Evolutionary conservation across 148 eudicot species (phyloP), one percentile per base, ranked within the genome.

Genomic region (Beta vulgaris): DNA sequence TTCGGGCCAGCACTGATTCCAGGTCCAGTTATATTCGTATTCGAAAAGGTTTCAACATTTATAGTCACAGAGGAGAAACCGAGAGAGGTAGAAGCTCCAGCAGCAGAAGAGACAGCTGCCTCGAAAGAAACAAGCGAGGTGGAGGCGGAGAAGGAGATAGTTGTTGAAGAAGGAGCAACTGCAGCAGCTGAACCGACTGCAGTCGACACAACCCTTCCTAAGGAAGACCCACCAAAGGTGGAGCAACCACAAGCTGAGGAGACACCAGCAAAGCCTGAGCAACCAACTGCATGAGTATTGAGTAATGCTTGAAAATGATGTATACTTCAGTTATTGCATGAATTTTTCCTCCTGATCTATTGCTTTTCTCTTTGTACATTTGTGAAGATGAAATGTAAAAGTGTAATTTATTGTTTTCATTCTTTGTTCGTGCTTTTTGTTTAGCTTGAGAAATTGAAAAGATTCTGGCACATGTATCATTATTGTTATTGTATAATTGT

Each of bases 1-100:
- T 72, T 61, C 25, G 96, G 96, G 69, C 79, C 91, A 61, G 75
- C 78, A 25, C 59, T 79, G 29, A 70, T 87, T 51, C 63, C 83
- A 5, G 96, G 88, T 1, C 96, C 92, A 32, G 49, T 91, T 7
- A 40, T 72, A 72, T 91, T 85, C 44, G 76, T 89, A 10, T 84
- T 91, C 16, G 88, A 89, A 77, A 87, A 88, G 80, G 92, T 89
- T 1, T 87, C 96, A 6, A 86, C 86, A 5, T 84, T 87, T 23
- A 67, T 88, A 49, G 83, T 63, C 1, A 81, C 79, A 53, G 89
- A 86, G 80, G 82, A 85, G 53, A 79, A 78, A 14, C 19, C 82
- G 23, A 87, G 79, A 75, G 88, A 71, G 31, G 53, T 73, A 21
- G 82, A 80, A 51, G 81, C 68, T n/a, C 65, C 87, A 4, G 64